Evolutionary conservation across 352 stramenopile genomes (phyloP).

Genomic region (Globisporangium barbulae): DNA sequence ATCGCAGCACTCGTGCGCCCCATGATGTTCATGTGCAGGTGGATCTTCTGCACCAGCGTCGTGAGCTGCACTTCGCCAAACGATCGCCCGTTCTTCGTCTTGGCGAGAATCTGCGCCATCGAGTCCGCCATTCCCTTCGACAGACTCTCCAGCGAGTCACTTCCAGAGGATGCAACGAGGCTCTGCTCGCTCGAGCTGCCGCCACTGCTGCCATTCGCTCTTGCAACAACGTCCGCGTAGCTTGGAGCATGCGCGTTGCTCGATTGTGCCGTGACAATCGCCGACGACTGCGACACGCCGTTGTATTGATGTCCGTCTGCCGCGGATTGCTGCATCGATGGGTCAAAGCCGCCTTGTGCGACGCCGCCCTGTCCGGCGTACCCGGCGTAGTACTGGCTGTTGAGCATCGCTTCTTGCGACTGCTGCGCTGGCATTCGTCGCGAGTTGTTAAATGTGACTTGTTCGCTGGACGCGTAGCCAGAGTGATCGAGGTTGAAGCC

Average conservation of each 20-base stretch:
- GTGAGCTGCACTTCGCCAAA: constrained; percentile 36
- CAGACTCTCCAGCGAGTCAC: constrained; percentile 26
- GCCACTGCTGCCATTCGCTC: background rate
- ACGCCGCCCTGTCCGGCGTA: background rate
- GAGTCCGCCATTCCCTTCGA: constrained; percentile 33
- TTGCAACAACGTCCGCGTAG: constrained; percentile 26
- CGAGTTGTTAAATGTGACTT: constrained; percentile 1
- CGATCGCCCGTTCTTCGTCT: constrained; percentile 23
- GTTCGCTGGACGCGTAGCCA: background rate
- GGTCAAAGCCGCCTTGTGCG: constrained; percentile 8
- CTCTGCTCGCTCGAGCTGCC: constrained; percentile 10
- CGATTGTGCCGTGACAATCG: constrained; percentile 12
- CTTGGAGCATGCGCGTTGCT: constrained; percentile 16
- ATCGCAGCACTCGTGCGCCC: constrained; percentile 32
- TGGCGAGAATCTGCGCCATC: constrained; percentile 35
- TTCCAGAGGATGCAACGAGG: constrained; percentile 11
- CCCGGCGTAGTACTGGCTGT: constrained; percentile 14
- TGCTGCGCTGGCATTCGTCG: constrained; percentile 7
- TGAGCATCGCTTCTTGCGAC: constrained; percentile 9
- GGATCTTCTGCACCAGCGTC: constrained; percentile 35
- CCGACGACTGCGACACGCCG: constrained; percentile 4
- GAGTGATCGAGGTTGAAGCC: constrained; percentile 19
- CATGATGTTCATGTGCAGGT: constrained; percentile 43
- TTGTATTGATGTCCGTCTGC: constrained; percentile 17
- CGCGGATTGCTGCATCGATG: constrained; percentile 9